These are phyloP conservation scores for Diversispora eburnea DNA, from an alignment of 192 early-diverging fungal species.

Conservation along the genomic window DNA sequence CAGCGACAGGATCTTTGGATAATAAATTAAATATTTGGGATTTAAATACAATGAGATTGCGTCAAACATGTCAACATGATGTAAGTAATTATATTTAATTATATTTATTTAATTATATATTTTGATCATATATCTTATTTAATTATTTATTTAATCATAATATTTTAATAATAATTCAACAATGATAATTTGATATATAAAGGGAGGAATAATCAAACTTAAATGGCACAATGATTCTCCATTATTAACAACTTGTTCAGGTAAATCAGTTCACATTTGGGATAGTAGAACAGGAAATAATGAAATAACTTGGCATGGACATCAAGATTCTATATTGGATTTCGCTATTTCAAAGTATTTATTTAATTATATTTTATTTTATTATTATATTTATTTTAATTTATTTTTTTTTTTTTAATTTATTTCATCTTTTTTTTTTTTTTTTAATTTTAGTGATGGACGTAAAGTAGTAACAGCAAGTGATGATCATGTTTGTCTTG, in stretches of 20 bases:
- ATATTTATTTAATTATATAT: background rate
- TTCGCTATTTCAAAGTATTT: slow-evolving; percentile 64
- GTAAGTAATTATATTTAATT: slow-evolving; percentile 37
- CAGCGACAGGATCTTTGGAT: slow-evolving; percentile 84
- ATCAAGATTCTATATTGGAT: slow-evolving; percentile 82
- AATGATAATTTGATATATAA: background rate
- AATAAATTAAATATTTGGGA: slow-evolving; percentile 93
- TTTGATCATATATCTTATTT: slow-evolving; percentile 10
- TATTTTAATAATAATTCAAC: no score
- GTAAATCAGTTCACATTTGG: slow-evolving; percentile 82
- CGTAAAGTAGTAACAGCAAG: slow-evolving; percentile 64
- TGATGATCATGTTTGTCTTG: slow-evolving; percentile 75
- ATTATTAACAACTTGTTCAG: slow-evolving; percentile 69
- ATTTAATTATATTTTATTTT: background rate
- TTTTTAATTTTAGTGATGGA: slow-evolving; percentile 49
- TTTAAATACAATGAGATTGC: slow-evolving; percentile 72
- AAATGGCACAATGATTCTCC: slow-evolving; percentile 68
- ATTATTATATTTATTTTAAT: background rate
- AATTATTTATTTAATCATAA: no score
- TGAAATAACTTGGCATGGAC: slow-evolving; percentile 72
- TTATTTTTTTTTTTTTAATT: background rate
- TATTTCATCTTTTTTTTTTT: no score
- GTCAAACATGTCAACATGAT: slow-evolving; percentile 78
- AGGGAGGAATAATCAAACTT: slow-evolving; percentile 81
- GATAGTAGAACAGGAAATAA: slow-evolving; percentile 85